These are phyloP conservation scores for Neoscytalidium dimidiatum DNA, from an alignment of 2,329 filamentous ascomycete species.

Conservation along the genomic window DNA sequence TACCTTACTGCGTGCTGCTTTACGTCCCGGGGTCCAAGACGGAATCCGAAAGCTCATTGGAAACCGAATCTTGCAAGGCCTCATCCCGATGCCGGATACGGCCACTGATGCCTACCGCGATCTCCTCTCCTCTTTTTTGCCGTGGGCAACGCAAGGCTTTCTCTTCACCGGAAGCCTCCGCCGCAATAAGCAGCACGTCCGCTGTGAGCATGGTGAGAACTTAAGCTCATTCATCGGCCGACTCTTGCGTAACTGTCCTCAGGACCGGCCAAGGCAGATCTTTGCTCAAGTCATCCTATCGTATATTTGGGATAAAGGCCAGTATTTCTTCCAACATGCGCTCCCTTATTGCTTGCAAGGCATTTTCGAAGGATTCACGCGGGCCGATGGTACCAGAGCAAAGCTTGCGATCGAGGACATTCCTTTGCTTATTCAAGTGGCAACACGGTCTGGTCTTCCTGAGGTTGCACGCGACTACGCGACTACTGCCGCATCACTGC, in stretches of 20 bases:
- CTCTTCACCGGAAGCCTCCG: conserved; percentile 45
- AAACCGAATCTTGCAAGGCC: conserved; percentile 43
- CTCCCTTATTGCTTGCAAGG: conserved; percentile 47
- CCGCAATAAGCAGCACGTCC: conserved; percentile 30
- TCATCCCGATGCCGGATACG: neutral
- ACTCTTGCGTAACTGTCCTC: conserved; percentile 28
- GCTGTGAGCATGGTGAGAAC: conserved; percentile 44
- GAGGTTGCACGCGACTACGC: conserved; percentile 46
- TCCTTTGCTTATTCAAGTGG: conserved; percentile 37
- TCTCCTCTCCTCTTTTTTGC: conserved; percentile 46
- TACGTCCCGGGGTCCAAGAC: conserved; percentile 46
- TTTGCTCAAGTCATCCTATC: conserved; percentile 36
- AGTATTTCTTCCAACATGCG: conserved; percentile 43
- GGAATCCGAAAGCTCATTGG: conserved; percentile 49
- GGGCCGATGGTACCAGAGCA: neutral
- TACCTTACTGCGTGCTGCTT: conserved; percentile 43
- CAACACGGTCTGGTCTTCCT: conserved; percentile 41
- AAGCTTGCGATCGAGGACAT: conserved; percentile 30
- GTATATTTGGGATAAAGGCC: conserved; percentile 35
- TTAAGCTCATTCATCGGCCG: conserved; percentile 38
- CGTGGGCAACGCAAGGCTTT: conserved; percentile 49
- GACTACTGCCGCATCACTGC: conserved; percentile 22
- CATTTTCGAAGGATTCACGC: conserved; percentile 34
- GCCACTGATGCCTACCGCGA: conserved; percentile 40
- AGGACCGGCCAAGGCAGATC: conserved; percentile 20